A percentile compares a stretch with the other conserved stretches of the same genome.
Evolutionary conservation across 2,329 filamentous ascomycete genomes (phyloP).

Genomic region (Xylaria sp.): DNA sequence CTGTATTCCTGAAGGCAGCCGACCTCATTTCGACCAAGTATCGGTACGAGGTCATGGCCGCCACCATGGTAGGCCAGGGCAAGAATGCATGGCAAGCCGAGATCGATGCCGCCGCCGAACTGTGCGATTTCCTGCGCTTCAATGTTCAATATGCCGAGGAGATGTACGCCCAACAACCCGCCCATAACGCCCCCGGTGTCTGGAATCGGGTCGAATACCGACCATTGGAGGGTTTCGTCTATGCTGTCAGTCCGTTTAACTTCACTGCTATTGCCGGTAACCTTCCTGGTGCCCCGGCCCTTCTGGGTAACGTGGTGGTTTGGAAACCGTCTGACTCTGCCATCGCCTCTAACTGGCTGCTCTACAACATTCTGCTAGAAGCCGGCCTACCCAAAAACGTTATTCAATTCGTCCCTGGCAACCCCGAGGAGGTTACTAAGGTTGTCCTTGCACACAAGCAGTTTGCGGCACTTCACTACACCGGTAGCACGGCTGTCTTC

Average conservation of each 20-base stretch:
- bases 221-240: slow-evolving; percentile 93
- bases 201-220: slow-evolving; percentile 95
- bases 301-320: slow-evolving; percentile 93
- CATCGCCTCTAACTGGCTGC: slow-evolving; percentile 89
- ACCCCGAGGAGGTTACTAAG: slow-evolving; percentile 85
- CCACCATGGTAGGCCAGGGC: slow-evolving; percentile 95
- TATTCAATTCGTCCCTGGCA: slow-evolving; percentile 92
- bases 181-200: slow-evolving; percentile 82
- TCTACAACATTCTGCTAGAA: slow-evolving; percentile 91
- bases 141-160: slow-evolving; percentile 95
- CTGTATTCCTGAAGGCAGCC: slow-evolving; percentile 95
- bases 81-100: slow-evolving; percentile 99
- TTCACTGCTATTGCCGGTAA: slow-evolving; percentile 96
- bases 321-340: slow-evolving; percentile 96
- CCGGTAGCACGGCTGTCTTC: slow-evolving; percentile 92
- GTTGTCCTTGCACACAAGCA: slow-evolving; percentile 79
- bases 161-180: slow-evolving; percentile 86
- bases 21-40: slow-evolving; percentile 93
- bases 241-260: slow-evolving; percentile 95
- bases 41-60: slow-evolving; percentile 94
- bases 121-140: slow-evolving; percentile 93
- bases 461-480: slow-evolving; percentile 94
- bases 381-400: slow-evolving; percentile 89
- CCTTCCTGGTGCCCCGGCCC: slow-evolving; percentile 81
- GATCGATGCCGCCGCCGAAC: slow-evolving; percentile 93